A percentile compares a stretch with the other conserved stretches of the same genome.
Conservation (phyloP, 2,329 filamentous ascomycete genomes). For the Penicillium sp. region DNA sequence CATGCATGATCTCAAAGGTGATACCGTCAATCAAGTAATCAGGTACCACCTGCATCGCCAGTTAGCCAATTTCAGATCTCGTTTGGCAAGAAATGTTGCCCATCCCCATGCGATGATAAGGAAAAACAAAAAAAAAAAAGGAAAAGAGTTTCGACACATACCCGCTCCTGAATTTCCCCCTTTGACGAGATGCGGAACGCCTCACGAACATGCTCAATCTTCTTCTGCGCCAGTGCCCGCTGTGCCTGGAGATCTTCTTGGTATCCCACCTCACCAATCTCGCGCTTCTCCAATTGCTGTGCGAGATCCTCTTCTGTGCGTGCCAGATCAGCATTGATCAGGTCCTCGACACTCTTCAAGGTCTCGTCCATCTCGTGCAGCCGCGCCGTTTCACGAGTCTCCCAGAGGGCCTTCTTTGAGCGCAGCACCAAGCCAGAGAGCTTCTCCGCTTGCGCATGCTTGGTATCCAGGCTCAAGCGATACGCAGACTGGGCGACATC, state of each 20-base stretch:
- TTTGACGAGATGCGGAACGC: conserved; percentile 39
- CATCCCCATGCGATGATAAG: too few relatives aligned
- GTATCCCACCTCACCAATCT: conserved; percentile 58
- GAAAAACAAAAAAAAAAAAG: not conserved
- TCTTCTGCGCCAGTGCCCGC: conserved; percentile 45
- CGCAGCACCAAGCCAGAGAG: conserved; percentile 68
- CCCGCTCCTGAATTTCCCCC: conserved; percentile 40
- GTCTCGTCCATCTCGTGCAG: conserved; percentile 43
- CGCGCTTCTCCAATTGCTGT: conserved; percentile 29
- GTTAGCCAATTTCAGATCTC: conserved; percentile 7
- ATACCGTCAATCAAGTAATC: conserved; percentile 46
- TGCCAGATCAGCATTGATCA: conserved; percentile 36
- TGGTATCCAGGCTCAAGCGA: conserved; percentile 55
- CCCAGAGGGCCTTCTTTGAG: conserved; percentile 84
- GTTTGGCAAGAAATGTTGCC: not conserved
- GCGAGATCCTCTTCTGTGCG: conserved; percentile 34
- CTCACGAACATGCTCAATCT: conserved; percentile 41
- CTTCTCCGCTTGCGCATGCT: conserved; percentile 62
- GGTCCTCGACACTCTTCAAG: conserved; percentile 34
- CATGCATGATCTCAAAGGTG: conserved; percentile 48
- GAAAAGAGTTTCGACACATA: conserved; percentile 20
- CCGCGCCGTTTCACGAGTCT: conserved; percentile 56
- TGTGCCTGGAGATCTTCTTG: conserved; percentile 59
- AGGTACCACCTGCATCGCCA: conserved; percentile 36
- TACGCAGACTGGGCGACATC: conserved; percentile 67